These are phyloP conservation scores for Leccinum truebloodii DNA, from an alignment of 768 basidiomycete species.

Conservation along the genomic window DNA sequence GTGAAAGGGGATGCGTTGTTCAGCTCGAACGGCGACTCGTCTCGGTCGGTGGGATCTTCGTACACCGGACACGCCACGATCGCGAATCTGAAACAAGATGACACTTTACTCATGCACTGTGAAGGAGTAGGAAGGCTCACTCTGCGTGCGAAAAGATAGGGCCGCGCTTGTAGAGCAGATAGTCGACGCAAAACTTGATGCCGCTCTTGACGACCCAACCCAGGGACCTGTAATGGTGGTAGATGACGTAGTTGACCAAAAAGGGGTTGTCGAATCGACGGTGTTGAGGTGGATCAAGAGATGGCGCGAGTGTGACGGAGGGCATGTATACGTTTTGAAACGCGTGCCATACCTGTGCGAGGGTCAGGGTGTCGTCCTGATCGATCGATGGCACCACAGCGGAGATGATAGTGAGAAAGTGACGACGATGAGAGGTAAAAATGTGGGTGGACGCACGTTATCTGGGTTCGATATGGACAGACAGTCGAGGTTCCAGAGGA, in stretches of 20 bases:
- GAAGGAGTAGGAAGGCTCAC: conserved; percentile 45
- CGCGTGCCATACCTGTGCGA: conserved; percentile 60
- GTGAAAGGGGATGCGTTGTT: conserved; percentile 71
- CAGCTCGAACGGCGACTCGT: conserved; percentile 60
- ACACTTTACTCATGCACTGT: too few relatives aligned
- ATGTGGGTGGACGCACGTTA: conserved; percentile 50
- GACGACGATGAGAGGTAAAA: background rate
- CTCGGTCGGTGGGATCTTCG: conserved; percentile 74
- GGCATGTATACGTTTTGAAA: conserved; percentile 60
- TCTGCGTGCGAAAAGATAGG: conserved; percentile 96
- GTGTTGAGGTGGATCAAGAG: conserved; percentile 22
- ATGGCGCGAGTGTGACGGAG: conserved; percentile 36
- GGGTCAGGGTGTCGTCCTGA: conserved; percentile 55
- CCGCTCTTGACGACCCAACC: conserved; percentile 98
- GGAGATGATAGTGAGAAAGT: conserved; percentile 1
- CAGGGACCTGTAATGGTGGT: conserved; percentile 93
- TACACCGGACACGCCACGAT: conserved; percentile 90
- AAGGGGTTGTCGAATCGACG: conserved; percentile 88
- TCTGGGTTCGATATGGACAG: conserved; percentile 65
- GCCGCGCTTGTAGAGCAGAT: conserved; percentile 90
- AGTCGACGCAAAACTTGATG: conserved; percentile 97
- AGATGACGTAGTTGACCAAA: conserved; percentile 83
- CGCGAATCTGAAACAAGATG: conserved; percentile 66
- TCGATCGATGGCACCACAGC: background rate
- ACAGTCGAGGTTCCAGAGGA: conserved; percentile 83